These are phyloP conservation scores for Magnaporthiopsis rhizophila DNA, from an alignment of 2,329 filamentous ascomycete genomes.

Conservation along the genomic window DNA sequence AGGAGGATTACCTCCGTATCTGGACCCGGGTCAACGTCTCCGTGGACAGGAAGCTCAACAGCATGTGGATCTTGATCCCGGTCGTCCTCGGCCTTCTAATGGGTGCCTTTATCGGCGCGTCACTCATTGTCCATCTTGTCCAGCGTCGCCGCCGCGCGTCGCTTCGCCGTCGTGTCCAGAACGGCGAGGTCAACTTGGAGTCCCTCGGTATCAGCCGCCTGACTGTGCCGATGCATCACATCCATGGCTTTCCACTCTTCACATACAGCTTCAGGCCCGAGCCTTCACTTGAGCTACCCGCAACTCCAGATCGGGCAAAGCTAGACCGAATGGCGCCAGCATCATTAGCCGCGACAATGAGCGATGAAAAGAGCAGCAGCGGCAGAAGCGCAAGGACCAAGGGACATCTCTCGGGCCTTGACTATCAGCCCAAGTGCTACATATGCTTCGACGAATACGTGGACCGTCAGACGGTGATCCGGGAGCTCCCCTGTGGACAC, in stretches of 20 bases:
- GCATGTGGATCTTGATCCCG: conserved; percentile 72
- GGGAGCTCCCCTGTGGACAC: conserved; percentile 81
- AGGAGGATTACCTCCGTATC: conserved; percentile 51
- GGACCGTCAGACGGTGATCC: conserved; percentile 61
- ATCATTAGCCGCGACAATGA: background rate
- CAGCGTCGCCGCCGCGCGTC: conserved; percentile 62
- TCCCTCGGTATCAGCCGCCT: conserved; percentile 76
- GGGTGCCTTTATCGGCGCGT: conserved; percentile 58
- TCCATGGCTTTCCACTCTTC: conserved; percentile 71
- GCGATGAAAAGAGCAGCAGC: conserved; percentile 7
- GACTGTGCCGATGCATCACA: conserved; percentile 62
- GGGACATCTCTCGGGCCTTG: conserved; percentile 17
- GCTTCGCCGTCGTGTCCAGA: conserved; percentile 62
- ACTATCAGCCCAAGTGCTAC: conserved; percentile 75
- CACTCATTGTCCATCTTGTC: conserved; percentile 65
- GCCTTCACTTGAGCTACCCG: background rate
- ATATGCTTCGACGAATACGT: conserved; percentile 83
- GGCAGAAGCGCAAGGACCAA: conserved; percentile 13
- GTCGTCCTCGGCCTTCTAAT: conserved; percentile 66
- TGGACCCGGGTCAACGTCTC: conserved; percentile 46
- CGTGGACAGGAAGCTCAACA: conserved; percentile 48
- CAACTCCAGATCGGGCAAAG: background rate
- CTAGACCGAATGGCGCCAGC: background rate
- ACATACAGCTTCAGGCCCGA: conserved; percentile 56
- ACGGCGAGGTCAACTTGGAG: conserved; percentile 80